A percentile compares a stretch with the other conserved stretches of the same genome.
These are phyloP conservation scores for Fusarium nelsonii DNA, from an alignment of 2,329 filamentous ascomycete genomes.

Conservation along the genomic window DNA sequence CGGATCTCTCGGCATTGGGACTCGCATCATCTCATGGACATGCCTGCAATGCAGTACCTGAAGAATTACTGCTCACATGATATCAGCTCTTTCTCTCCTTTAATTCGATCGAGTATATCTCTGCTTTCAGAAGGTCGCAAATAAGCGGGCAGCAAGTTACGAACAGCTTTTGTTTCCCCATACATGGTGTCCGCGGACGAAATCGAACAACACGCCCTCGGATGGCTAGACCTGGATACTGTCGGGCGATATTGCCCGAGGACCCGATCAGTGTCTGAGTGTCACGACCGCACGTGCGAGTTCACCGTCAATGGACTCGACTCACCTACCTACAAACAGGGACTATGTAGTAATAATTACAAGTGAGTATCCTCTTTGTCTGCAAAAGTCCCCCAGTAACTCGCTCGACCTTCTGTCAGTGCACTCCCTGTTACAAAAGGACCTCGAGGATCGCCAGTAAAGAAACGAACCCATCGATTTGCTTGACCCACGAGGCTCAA, in stretches of 20 bases:
- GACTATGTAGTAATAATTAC: constrained; percentile 36
- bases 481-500: constrained; percentile 25
- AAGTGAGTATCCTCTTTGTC: constrained; percentile 33
- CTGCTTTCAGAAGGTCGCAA: constrained; percentile 48
- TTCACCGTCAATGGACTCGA: constrained; percentile 11
- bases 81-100: constrained; percentile 3
- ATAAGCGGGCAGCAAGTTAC: constrained; percentile 6
- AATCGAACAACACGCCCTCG: constrained; percentile 20
- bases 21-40: constrained; percentile 10
- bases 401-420: constrained; percentile 20
- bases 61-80: constrained; percentile 15
- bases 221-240: constrained; percentile 9
- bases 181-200: constrained; percentile 18
- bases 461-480: constrained; percentile 29
- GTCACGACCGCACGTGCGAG: constrained; percentile 17
- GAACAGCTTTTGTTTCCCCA: constrained; percentile 12
- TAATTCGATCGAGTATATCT: neutral
- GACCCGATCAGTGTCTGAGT: constrained; percentile 11
- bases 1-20: constrained; percentile 39
- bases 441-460: constrained; percentile 28
- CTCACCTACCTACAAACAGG: constrained; percentile 14
- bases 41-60: constrained; percentile 17
- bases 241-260: constrained; percentile 30
- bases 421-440: constrained; percentile 30
- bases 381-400: constrained; percentile 44